Conservation (phyloP, 768 basidiomycete genomes). For the Collybia nuda region DNA sequence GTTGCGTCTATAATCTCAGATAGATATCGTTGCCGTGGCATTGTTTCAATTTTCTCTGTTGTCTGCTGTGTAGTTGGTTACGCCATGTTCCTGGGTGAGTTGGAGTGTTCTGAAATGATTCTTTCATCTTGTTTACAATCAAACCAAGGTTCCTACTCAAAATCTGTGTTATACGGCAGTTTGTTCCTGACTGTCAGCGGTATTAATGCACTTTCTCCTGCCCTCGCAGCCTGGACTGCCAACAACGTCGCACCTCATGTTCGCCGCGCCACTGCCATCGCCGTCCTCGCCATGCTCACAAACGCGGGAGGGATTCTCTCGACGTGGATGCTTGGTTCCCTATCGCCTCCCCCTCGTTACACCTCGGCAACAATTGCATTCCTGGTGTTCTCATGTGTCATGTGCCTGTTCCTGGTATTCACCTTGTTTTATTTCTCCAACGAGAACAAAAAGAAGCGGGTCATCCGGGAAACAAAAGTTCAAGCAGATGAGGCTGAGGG, state of each 20-base stretch:
- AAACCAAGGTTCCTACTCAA: constrained; percentile 13
- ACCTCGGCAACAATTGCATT: constrained; percentile 29
- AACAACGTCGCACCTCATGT: constrained; percentile 40
- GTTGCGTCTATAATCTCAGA: constrained; percentile 35
- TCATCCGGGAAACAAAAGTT: constrained; percentile 17
- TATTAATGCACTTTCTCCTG: constrained; percentile 31
- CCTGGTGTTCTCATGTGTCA: constrained; percentile 20
- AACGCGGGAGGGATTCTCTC: constrained; percentile 39
- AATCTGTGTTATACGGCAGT: constrained; percentile 30
- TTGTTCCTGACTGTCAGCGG: constrained; percentile 36
- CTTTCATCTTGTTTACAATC: constrained; percentile 5
- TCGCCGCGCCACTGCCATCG: constrained; percentile 38
- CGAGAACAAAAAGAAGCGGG: constrained; percentile 29
- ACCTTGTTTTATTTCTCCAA: constrained; percentile 27
- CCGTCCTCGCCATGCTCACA: constrained; percentile 31
- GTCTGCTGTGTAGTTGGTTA: constrained; percentile 30
- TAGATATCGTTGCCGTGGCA: constrained; percentile 32
- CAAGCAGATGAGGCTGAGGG: constrained; percentile 25
- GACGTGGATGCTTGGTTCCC: constrained; percentile 39
- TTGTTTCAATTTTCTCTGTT: constrained; percentile 29
- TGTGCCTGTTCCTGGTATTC: constrained; percentile 18
- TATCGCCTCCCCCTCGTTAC: constrained; percentile 36
- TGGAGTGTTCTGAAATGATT: not conserved
- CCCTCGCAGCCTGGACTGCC: constrained; percentile 37
- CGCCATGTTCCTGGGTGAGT: constrained; percentile 37